Evolutionary conservation across 352 stramenopile species (phyloP).

Genomic region (Nothophytophthora sp.): DNA sequence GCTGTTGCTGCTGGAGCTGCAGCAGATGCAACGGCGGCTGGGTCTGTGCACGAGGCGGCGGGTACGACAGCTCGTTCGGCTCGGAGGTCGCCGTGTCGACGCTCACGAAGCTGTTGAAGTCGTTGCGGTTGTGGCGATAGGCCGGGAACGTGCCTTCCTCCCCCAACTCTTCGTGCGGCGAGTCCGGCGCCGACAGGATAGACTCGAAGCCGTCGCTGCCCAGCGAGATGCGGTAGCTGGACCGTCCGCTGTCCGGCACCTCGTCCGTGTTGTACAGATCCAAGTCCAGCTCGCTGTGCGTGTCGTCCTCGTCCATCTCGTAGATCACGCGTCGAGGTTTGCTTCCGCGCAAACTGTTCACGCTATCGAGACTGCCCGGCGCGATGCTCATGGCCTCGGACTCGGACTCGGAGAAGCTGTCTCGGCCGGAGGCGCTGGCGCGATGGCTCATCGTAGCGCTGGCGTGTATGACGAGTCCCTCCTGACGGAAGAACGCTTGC

Average conservation of each 20-base stretch:
- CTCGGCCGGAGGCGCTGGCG: conserved; percentile 9
- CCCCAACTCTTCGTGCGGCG: conserved; percentile 11
- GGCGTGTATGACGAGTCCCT: no score
- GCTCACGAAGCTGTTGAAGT: conserved; percentile 34
- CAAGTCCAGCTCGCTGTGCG: conserved; percentile 58
- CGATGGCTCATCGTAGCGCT: conserved; percentile 12
- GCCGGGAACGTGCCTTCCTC: conserved; percentile 13
- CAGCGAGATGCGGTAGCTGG: conserved; percentile 26
- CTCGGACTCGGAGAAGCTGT: conserved; percentile 23
- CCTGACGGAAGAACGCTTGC: no score
- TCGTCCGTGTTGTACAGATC: conserved; percentile 67
- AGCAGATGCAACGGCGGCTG: conserved; percentile 12
- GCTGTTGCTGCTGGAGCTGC: conserved; percentile 24
- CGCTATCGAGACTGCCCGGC: conserved; percentile 19
- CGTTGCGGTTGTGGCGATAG: conserved; percentile 10
- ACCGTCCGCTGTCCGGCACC: conserved; percentile 11
- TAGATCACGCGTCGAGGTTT: conserved; percentile 26
- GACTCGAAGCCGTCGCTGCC: conserved; percentile 30
- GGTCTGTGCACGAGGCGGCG: neutral
- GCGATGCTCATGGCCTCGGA: conserved; percentile 25
- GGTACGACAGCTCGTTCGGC: conserved; percentile 7
- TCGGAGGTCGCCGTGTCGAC: conserved; percentile 21
- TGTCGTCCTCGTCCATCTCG: conserved; percentile 33
- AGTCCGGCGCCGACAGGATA: conserved; percentile 15
- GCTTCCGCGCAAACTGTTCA: conserved; percentile 13